phyloP scores from a whole-genome alignment of 768 basidiomycete species.

The Mycena metata region DNA sequence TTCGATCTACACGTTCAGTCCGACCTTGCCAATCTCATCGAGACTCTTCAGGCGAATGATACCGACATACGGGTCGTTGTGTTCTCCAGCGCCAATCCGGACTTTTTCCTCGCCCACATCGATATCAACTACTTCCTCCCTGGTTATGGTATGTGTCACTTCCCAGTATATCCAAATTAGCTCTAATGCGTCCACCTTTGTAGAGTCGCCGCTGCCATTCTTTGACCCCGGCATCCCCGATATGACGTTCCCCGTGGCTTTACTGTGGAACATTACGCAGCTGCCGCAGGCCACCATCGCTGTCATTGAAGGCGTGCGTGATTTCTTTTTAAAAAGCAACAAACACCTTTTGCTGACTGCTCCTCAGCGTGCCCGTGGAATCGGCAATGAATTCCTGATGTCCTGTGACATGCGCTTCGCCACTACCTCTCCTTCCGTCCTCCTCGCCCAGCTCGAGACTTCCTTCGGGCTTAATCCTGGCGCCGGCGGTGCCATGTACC shows the following conservation, averaged over 20 bases:
- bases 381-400: conserved; percentile 25
- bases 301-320: not conserved
- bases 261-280: not conserved
- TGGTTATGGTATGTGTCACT: not conserved
- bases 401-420: conserved; percentile 24
- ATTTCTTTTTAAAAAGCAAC: no score
- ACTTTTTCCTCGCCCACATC: not conserved
- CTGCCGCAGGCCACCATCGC: conserved; percentile 3
- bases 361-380: not conserved
- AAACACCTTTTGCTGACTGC: no score
- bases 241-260: not conserved
- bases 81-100: not conserved
- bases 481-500: conserved; percentile 17
- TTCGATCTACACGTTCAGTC: conserved; percentile 4
- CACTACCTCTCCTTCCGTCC: conserved; percentile 9
- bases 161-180: no score
- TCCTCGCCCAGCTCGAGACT: conserved; percentile 14
- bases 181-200: no score
- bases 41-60: no score
- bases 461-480: conserved; percentile 20
- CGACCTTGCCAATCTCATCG: not conserved
- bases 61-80: no score
- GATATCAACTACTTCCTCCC: not conserved
- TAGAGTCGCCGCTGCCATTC: no score
- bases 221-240: not conserved